phyloP scores from a whole-genome alignment of 164 flowering plant genomes.

The Chimonanthus salicifolius region DNA sequence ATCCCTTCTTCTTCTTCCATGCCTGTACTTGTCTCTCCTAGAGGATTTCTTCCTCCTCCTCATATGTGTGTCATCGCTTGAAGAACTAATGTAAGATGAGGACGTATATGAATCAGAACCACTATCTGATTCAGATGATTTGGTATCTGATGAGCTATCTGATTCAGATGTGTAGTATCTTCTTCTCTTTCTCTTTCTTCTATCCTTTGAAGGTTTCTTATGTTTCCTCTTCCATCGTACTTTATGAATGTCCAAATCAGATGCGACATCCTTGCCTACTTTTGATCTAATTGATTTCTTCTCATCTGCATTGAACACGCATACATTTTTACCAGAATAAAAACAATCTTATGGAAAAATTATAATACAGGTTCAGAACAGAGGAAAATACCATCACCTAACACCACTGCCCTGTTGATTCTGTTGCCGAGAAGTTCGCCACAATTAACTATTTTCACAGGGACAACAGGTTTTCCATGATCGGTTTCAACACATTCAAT shows the following conservation, averaged over 20 bases:
- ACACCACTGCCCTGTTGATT: conserved; percentile 2
- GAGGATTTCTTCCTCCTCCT: conserved; percentile 79
- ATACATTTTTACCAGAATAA: neutral
- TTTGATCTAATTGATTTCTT: conserved; percentile 49
- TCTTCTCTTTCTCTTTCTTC: conserved; percentile 55
- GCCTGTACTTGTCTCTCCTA: conserved; percentile 58
- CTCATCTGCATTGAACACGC: conserved; percentile 36
- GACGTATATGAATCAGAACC: conserved; percentile 58
- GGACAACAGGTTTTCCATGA: conserved; percentile 34
- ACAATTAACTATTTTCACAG: conserved; percentile 80
- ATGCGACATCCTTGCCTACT: conserved; percentile 39
- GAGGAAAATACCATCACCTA: conserved; percentile 11
- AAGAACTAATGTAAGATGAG: conserved; percentile 57
- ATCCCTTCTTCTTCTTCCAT: conserved; percentile 53
- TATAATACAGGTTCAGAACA: neutral
- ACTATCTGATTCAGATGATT: conserved; percentile 51
- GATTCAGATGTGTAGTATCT: conserved; percentile 80
- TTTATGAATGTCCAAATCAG: conserved; percentile 49
- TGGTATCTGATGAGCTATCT: conserved; percentile 74
- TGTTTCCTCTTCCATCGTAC: conserved; percentile 50
- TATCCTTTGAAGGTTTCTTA: conserved; percentile 68
- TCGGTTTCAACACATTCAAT: conserved; percentile 75
- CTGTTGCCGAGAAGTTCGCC: conserved; percentile 66
- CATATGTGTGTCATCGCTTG: conserved; percentile 77
- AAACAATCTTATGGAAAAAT: neutral